These are phyloP conservation scores for Talaromyces nanjingensis DNA, from an alignment of 495 filamentous ascomycete genomes.

Conservation along the genomic window DNA sequence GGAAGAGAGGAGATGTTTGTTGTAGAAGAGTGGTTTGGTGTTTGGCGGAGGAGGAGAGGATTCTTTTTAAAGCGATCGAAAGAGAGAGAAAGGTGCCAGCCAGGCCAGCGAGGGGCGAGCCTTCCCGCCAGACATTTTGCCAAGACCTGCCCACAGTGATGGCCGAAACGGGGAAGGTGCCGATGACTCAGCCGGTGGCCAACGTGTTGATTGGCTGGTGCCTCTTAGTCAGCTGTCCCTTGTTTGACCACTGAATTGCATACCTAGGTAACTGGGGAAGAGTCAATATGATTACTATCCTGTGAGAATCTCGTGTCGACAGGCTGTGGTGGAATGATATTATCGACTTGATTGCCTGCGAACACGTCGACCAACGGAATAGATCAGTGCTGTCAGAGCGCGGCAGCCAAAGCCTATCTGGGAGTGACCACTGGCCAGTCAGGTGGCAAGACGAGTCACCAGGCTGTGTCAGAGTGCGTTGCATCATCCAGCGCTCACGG, in stretches of 20 bases:
- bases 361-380: background rate
- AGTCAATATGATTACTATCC: background rate
- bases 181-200: slow-evolving; percentile 9
- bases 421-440: background rate
- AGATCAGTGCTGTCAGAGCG: background rate
- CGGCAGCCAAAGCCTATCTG: background rate
- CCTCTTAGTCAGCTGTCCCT: background rate
- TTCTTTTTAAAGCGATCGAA: slow-evolving; percentile 2
- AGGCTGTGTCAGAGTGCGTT: background rate
- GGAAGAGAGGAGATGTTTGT: slow-evolving; percentile 13
- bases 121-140: background rate
- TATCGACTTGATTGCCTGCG: background rate
- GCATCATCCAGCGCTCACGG: slow-evolving; percentile 1
- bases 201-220: slow-evolving; percentile 6
- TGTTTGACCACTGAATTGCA: background rate
- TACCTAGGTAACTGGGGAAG: background rate
- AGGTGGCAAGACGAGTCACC: background rate
- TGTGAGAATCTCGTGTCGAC: background rate
- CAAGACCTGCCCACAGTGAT: background rate
- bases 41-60: slow-evolving; percentile 21
- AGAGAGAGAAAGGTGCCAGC: background rate
- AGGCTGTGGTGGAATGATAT: background rate
- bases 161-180: background rate
- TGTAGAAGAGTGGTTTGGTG: slow-evolving; percentile 15
- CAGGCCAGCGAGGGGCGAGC: slow-evolving; percentile 3